Conservation (phyloP, 1,139 yeast species). For the Candida tunisiensis region DNA sequence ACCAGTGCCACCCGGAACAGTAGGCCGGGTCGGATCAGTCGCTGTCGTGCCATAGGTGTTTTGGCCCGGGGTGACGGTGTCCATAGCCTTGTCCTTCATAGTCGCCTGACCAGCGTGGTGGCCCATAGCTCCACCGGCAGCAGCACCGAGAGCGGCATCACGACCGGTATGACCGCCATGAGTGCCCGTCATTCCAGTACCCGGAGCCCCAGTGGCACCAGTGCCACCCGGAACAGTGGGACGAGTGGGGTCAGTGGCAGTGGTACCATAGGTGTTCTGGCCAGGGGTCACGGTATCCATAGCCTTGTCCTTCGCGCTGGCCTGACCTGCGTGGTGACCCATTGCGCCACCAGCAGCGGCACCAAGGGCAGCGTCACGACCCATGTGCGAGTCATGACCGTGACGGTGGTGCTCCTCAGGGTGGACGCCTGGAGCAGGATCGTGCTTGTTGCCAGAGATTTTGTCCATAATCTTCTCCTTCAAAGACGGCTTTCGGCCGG, state of each 20-base stretch:
- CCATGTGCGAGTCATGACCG: constrained; percentile 1
- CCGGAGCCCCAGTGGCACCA: constrained; percentile 2
- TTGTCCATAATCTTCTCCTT: constrained; percentile 1
- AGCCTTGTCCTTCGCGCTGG: no score
- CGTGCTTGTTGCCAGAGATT: constrained; percentile 2
- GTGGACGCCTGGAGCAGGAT: no score
- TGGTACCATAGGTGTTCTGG: no score
- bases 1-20: not conserved
- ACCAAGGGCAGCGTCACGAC: not conserved
- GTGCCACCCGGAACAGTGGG: constrained; percentile 4
- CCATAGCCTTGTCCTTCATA: not conserved
- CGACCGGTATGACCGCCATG: not conserved
- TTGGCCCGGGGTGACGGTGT: not conserved
- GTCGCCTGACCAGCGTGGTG: not conserved
- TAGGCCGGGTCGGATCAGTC: not conserved
- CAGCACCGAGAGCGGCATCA: constrained; percentile 1
- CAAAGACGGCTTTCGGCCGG: constrained; percentile 1
- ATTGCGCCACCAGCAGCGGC: no score
- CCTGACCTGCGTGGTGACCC: no score
- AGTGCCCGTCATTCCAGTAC: constrained; percentile 1
- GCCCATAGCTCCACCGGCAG: constrained; percentile 1
- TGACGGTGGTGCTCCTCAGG: no score
- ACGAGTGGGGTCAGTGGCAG: constrained; percentile 2
- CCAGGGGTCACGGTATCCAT: no score
- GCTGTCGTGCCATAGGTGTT: not conserved